phyloP scores from a whole-genome alignment of 441 rosid genomes.

The Kokia cookei region DNA sequence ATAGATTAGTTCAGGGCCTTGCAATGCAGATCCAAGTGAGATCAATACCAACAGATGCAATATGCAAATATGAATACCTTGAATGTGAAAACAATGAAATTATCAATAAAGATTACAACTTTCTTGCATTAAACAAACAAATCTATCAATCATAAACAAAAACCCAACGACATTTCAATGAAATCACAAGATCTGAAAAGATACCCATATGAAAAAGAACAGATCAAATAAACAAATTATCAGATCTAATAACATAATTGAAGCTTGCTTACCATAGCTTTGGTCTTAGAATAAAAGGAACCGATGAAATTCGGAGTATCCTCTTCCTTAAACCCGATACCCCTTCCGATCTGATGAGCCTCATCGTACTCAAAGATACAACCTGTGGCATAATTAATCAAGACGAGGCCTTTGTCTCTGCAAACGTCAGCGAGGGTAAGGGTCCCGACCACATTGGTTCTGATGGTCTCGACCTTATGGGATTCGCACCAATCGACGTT shows the following conservation, averaged over 20 bases:
- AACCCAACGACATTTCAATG: neutral
- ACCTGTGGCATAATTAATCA: slow-evolving; percentile 82
- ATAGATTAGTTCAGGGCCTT: too few species aligned
- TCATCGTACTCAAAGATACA: slow-evolving; percentile 85
- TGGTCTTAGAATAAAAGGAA: slow-evolving; percentile 88
- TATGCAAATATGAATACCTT: neutral
- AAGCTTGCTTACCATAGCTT: slow-evolving; percentile 71
- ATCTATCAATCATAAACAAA: neutral
- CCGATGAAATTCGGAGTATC: slow-evolving; percentile 84
- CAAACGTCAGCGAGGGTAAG: slow-evolving; percentile 82
- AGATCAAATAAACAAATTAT: neutral
- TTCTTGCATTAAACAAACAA: neutral
- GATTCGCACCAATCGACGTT: slow-evolving; percentile 95
- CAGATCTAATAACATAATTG: neutral
- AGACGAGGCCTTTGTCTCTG: slow-evolving; percentile 52
- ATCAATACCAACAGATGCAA: neutral
- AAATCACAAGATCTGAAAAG: neutral
- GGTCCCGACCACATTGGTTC: slow-evolving; percentile 81
- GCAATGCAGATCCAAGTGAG: neutral
- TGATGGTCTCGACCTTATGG: slow-evolving; percentile 84
- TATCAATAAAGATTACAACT: neutral
- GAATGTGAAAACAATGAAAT: neutral
- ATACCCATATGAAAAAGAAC: neutral
- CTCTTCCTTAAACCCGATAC: slow-evolving; percentile 81
- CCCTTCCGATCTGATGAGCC: slow-evolving; percentile 62